Percentiles rank a stretch among this genome's conserved stretches.
These are phyloP conservation scores for Vanderwaltozyma tropicalis DNA, from an alignment of 805 yeast genomes.

Conservation along the genomic window DNA sequence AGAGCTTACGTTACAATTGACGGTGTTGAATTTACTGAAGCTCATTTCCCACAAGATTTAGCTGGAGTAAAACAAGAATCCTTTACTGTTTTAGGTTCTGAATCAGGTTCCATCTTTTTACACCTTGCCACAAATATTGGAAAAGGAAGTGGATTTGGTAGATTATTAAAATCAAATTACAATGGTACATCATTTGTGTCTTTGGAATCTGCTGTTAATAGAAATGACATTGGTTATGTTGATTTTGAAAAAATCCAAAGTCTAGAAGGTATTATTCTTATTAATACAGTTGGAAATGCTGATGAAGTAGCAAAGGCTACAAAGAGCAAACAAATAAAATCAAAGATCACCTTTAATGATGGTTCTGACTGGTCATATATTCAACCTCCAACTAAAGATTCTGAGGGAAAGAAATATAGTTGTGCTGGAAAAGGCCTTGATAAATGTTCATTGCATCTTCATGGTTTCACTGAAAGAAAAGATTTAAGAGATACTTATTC, in stretches of 20 bases:
- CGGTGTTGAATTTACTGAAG: slow-evolving; percentile 67
- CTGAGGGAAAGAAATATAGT: slow-evolving; percentile 43
- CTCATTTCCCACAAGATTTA: slow-evolving; percentile 60
- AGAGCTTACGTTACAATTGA: slow-evolving; percentile 69
- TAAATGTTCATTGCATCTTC: slow-evolving; percentile 72
- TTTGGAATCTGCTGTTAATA: slow-evolving; percentile 59
- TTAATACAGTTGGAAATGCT: slow-evolving; percentile 57
- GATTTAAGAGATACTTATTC: slow-evolving; percentile 81
- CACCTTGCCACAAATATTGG: slow-evolving; percentile 63
- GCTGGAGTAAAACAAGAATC: slow-evolving; percentile 52
- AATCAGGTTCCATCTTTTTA: slow-evolving; percentile 61
- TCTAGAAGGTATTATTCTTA: slow-evolving; percentile 73
- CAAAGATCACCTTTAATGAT: slow-evolving; percentile 77
- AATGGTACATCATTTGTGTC: slow-evolving; percentile 81
- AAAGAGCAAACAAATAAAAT: slow-evolving; percentile 47
- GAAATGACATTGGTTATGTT: slow-evolving; percentile 64
- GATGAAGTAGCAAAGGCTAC: slow-evolving; percentile 29
- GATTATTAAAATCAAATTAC: slow-evolving; percentile 76
- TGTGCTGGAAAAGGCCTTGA: slow-evolving; percentile 44
- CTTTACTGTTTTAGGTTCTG: slow-evolving; percentile 70
- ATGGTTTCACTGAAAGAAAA: slow-evolving; percentile 79
- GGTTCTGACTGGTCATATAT: slow-evolving; percentile 80
- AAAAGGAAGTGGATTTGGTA: slow-evolving; percentile 53
- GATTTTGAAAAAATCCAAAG: slow-evolving; percentile 81
- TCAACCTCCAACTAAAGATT: slow-evolving; percentile 57